These are phyloP conservation scores for Alloascoidea hylecoeti DNA, from an alignment of 805 yeast genomes.

Conservation along the genomic window DNA sequence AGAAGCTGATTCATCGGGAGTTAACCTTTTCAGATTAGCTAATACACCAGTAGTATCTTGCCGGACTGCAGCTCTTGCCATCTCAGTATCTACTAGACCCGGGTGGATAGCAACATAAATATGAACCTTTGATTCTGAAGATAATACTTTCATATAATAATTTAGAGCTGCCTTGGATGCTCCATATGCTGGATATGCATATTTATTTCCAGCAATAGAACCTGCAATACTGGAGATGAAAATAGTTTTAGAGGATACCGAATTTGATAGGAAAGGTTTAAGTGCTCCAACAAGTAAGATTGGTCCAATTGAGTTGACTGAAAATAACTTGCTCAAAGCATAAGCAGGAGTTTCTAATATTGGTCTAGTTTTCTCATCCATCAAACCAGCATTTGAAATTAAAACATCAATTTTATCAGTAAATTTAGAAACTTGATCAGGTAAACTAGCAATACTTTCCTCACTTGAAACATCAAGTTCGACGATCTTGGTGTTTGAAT, in stretches of 20 bases:
- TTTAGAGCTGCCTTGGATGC: conserved; percentile 24
- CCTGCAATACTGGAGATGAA: conserved; percentile 16
- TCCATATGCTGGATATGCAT: conserved; percentile 18
- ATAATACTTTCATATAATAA: conserved; percentile 14
- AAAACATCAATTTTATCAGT: conserved; percentile 14
- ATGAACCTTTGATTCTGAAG: conserved; percentile 13
- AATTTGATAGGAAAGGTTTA: conserved; percentile 12
- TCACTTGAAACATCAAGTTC: conserved; percentile 11
- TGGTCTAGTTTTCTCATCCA: too few relatives aligned
- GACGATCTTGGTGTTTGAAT: conserved; percentile 12
- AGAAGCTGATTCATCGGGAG: too few relatives aligned
- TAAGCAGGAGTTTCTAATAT: too few relatives aligned
- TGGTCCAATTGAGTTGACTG: conserved; percentile 14
- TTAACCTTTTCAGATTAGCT: too few relatives aligned
- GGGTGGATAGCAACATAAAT: conserved; percentile 22
- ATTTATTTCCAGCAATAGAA: conserved; percentile 9
- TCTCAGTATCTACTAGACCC: conserved; percentile 23
- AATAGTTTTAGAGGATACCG: conserved; percentile 12
- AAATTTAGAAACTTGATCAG: conserved; percentile 6
- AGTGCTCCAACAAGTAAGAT: conserved; percentile 10
- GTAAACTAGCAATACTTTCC: conserved; percentile 9
- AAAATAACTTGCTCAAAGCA: conserved; percentile 8
- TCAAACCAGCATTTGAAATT: conserved; percentile 15
- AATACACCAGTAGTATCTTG: too few relatives aligned
- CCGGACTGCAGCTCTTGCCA: too few relatives aligned